phyloP scores from a whole-genome alignment of 257 asterid genomes.

The Penstemon barbatus region DNA sequence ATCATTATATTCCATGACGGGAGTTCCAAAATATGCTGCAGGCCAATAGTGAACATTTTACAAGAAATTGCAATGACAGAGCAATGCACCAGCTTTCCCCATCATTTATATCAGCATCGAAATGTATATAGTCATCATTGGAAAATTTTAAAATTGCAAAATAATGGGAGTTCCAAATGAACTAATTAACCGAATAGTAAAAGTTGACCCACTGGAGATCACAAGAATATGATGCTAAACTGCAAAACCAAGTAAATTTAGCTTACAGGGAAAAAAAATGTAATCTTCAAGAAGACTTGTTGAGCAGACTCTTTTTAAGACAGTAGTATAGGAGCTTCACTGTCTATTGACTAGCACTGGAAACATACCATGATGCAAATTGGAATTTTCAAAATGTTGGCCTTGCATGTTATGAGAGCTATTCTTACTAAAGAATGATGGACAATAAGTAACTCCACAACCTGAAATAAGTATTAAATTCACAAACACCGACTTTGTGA shows the following conservation, averaged over 20 bases:
- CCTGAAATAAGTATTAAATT: too few relatives aligned
- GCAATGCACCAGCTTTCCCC: background rate
- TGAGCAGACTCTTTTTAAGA: too few relatives aligned
- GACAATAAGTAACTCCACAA: too few relatives aligned
- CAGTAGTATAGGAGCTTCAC: too few relatives aligned
- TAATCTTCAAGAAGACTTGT: background rate
- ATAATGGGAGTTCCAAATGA: background rate
- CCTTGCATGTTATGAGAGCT: too few relatives aligned
- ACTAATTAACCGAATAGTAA: background rate
- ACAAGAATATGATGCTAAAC: background rate
- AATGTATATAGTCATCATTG: background rate
- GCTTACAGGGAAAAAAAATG: background rate
- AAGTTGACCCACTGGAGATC: background rate
- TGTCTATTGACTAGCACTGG: too few relatives aligned
- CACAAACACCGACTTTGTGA: too few relatives aligned
- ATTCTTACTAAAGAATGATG: too few relatives aligned
- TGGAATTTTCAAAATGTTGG: too few relatives aligned
- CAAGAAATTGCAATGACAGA: background rate
- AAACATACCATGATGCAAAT: too few relatives aligned
- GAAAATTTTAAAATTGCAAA: background rate
- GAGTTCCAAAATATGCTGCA: conserved; percentile 7
- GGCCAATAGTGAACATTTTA: conserved; percentile 18
- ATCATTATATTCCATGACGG: conserved; percentile 17
- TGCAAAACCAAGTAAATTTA: background rate
- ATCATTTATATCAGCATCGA: background rate